Evolutionary conservation across 2,329 filamentous ascomycete genomes (phyloP), one percentile per base, ranked within the genome.

Genomic region (Helotiales sp.): DNA sequence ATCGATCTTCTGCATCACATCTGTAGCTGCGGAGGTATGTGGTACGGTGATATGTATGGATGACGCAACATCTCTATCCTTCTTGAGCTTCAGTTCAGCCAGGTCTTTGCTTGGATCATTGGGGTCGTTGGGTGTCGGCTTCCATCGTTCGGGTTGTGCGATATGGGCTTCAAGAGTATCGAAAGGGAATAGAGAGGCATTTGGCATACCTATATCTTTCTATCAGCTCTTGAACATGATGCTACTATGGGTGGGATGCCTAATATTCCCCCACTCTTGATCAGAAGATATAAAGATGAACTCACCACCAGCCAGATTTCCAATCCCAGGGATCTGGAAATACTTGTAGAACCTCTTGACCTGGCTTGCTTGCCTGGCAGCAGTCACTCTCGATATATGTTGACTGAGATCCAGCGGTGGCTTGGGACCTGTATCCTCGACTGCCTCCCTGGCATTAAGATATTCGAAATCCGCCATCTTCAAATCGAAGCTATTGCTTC

Each of bases 311-410:
- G 84, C 83, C 46, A 87, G 67, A 64, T 88, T 86, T 30, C 76
- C 79, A 59, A 87, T 82, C n/a, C 81, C 81, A 0, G 84, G 84
- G 52, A 86, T 83, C 64, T 71, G 62, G 67, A 95, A 95, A 75
- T 90, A 96, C 74, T 91, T 91, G 79, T 96, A 96, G 73, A 93
- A 91, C 34, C 81, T 70, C 77, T 96, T 96, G 72, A 96, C 81
- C 42, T 77, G 77, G 69, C 86, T 95, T 6, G 82, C 77, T 6
- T 77, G 66, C 8, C 91, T 82, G 47, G 82, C 81, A 68, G 81
- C 86, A 48, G 91, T 88, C 44, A 85, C 79, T 57, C 84, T 78
- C 1, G 90, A 93, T 66, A 87, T 88, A 70, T 93, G 88, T 71
- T 96, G 90, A 65, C 86, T 88, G 60, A 96, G 79, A 72, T 96